These are phyloP conservation scores for Ustilago tritici DNA, from an alignment of 1,284 basidiomycete genomes.

Conservation along the genomic window DNA sequence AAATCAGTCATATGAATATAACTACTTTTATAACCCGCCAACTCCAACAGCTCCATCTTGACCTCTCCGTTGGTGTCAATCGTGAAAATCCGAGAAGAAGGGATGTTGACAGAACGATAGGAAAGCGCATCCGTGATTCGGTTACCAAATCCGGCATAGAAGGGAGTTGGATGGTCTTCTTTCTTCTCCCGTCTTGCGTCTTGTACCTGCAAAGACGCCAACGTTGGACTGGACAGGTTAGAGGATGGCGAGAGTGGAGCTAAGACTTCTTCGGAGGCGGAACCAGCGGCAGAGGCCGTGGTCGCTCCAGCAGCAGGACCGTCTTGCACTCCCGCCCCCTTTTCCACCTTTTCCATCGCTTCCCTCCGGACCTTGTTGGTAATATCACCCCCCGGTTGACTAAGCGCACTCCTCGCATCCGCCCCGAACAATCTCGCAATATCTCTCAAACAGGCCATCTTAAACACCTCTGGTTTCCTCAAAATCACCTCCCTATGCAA, in stretches of 20 bases:
- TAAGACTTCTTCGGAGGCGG: background rate
- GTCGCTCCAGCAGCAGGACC: constrained; percentile 32
- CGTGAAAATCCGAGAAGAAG: constrained; percentile 94
- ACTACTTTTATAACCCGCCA: constrained; percentile 96
- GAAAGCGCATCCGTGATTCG: constrained; percentile 97
- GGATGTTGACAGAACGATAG: constrained; percentile 94
- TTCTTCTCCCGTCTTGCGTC: constrained; percentile 51
- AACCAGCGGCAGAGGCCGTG: constrained; percentile 15
- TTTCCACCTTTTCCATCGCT: constrained; percentile 17
- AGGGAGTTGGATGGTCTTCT: constrained; percentile 73
- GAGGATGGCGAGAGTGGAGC: constrained; percentile 8
- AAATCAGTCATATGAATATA: constrained; percentile 98
- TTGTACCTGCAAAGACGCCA: background rate
- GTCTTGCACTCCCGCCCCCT: constrained; percentile 12
- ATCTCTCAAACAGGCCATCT: constrained; percentile 98
- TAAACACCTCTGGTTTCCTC: constrained; percentile 98
- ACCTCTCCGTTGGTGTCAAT: constrained; percentile 96
- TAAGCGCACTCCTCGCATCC: constrained; percentile 35
- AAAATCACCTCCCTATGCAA: constrained; percentile 78
- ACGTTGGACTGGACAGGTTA: constrained; percentile 16
- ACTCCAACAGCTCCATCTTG: constrained; percentile 94
- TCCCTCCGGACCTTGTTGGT: constrained; percentile 13
- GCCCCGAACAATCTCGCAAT: constrained; percentile 91
- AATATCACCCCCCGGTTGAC: constrained; percentile 28
- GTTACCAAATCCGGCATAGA: constrained; percentile 98